Evolutionary conservation across 768 basidiomycete genomes (phyloP), one percentile per base, ranked within the genome.

Genomic region (Podaxis mareebaensis): DNA sequence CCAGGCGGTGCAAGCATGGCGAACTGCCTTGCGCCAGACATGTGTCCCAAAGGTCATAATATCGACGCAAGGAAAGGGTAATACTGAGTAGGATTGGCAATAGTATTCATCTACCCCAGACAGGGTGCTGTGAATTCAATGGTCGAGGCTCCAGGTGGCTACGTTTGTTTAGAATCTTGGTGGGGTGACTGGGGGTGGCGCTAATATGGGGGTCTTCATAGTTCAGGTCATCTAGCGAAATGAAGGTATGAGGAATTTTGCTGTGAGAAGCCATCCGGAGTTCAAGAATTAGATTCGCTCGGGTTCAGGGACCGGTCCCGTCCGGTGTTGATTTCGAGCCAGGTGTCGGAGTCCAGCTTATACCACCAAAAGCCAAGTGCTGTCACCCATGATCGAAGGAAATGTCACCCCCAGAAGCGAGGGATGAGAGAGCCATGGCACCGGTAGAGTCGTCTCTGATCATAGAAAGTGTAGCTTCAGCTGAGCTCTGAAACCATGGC

Each of bases 1-100:
- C 46, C 55, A 63, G 61, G 61, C 51, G 61, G 53, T 49, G 44
- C 46, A n/a, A 63, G 54, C 61, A 49, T 57, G 61, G 53, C 15
- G 44, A 33, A n/a, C 22, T 13, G 61, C 61, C 61, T 57, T 39
- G 52, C 33, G 61, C 30, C 22, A 30, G n/a, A 40, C 61, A 56
- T 30, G 61, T 57, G 61, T 44, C 30, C 13, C 5, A 36, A 55
- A 17, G n/a, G 22, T 22, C 20, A 39, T n/a, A 46, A 11, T 17
- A 13, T 6, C 12, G 53, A 51, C 8, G 5, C 26, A 26, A 33
- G 4, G 22, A 36, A 36, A 55, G 10, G 8, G n/a, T 22, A 55
- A 39, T 13, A 39, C 6, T 4, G 49, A 51, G 8, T 24, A 28
- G 26, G 49, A 51, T 28, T 51, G 20, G 49, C 49, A 51, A 28